Conservation (phyloP, 805 yeast genomes). For the Saturnispora serradocipensis region DNA sequence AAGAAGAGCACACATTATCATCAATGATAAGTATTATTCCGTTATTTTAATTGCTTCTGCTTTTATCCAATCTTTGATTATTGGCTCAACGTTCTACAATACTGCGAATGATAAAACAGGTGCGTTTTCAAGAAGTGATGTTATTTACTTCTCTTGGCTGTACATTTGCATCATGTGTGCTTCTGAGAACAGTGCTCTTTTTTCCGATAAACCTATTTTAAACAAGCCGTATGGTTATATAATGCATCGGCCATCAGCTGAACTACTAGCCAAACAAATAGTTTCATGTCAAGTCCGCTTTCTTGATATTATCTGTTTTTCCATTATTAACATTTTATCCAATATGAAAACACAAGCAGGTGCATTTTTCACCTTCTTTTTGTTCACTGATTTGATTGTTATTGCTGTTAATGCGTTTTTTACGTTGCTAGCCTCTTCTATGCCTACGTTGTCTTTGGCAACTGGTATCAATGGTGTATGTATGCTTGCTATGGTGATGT, state of each 20-base stretch:
- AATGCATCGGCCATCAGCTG: slow-evolving; percentile 56
- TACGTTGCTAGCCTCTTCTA: slow-evolving; percentile 42
- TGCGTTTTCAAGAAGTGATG: slow-evolving; percentile 55
- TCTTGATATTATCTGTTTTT: slow-evolving; percentile 38
- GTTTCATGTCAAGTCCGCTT: slow-evolving; percentile 51
- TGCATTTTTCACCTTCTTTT: slow-evolving; percentile 40
- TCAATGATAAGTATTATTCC: slow-evolving; percentile 50
- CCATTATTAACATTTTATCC: slow-evolving; percentile 43
- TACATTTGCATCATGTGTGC: slow-evolving; percentile 52
- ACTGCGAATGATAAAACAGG: slow-evolving; percentile 42
- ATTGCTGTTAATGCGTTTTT: slow-evolving; percentile 44
- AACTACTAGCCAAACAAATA: slow-evolving; percentile 46
- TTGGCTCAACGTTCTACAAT: slow-evolving; percentile 52
- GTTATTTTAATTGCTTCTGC: slow-evolving; percentile 42
- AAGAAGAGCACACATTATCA: slow-evolving; percentile 45
- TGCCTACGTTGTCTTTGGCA: slow-evolving; percentile 45
- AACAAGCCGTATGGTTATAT: slow-evolving; percentile 58
- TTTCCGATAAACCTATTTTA: slow-evolving; percentile 52
- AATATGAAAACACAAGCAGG: slow-evolving; percentile 44
- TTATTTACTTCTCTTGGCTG: slow-evolving; percentile 50
- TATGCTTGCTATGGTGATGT: slow-evolving; percentile 41
- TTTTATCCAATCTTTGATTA: slow-evolving; percentile 45
- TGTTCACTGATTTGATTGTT: slow-evolving; percentile 33
- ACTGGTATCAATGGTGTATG: slow-evolving; percentile 50
- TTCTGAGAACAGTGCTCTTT: slow-evolving; percentile 52